Evolutionary conservation across 2,329 filamentous ascomycete species (phyloP).

Genomic region (Epichloe typhina): DNA sequence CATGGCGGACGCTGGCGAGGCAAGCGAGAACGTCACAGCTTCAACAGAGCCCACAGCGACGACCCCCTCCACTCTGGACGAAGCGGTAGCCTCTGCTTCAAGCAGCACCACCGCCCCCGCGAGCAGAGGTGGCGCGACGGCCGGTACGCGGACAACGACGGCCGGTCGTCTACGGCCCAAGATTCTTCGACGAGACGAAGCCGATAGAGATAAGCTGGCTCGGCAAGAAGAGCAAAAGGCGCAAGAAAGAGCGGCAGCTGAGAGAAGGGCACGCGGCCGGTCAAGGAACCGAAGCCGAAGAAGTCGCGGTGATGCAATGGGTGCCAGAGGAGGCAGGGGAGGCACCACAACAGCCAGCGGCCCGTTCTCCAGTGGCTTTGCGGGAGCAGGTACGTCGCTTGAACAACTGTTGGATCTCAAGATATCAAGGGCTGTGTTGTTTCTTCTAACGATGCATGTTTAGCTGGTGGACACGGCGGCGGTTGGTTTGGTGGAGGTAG

Average conservation of each 20-base stretch:
- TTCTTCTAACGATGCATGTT: conserved; percentile 2
- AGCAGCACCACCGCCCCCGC: conserved; percentile 12
- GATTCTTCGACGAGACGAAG: conserved; percentile 36
- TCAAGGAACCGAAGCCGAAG: conserved; percentile 28
- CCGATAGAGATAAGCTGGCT: conserved; percentile 33
- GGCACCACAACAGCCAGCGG: conserved; percentile 24
- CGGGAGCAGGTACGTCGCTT: conserved; percentile 11
- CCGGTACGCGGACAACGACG: conserved; percentile 22
- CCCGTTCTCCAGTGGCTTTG: conserved; percentile 23
- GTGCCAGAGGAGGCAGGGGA: conserved; percentile 25
- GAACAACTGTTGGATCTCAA: not conserved
- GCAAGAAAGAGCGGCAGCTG: conserved; percentile 26
- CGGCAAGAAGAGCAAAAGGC: conserved; percentile 31
- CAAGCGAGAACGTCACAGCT: conserved; percentile 10
- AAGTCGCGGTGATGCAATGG: conserved; percentile 32
- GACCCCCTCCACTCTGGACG: conserved; percentile 8
- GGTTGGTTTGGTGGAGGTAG: conserved; percentile 20
- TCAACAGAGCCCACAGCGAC: conserved; percentile 8
- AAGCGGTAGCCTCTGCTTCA: conserved; percentile 10
- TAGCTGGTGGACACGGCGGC: conserved; percentile 12
- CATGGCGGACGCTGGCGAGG: conserved; percentile 13
- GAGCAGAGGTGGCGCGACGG: conserved; percentile 21
- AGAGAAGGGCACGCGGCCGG: conserved; percentile 24
- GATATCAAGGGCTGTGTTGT: not conserved
- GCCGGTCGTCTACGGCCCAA: conserved; percentile 33